Evolutionary conservation across 2,329 filamentous ascomycete species (phyloP).

Genomic region (Gliomastix tumulicola): DNA sequence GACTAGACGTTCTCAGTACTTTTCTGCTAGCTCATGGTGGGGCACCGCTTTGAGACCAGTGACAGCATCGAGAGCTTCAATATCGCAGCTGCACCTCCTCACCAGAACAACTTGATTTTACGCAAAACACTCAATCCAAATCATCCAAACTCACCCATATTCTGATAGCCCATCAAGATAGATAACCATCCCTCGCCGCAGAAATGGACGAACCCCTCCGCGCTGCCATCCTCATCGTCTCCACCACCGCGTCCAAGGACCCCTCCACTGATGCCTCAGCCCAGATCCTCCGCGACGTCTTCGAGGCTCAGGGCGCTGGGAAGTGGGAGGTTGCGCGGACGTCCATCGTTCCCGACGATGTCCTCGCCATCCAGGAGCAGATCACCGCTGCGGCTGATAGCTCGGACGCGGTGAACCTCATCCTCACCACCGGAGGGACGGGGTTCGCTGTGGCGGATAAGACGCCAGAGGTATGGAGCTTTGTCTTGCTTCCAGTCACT

Average conservation of each 20-base stretch:
- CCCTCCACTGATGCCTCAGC: conserved; percentile 72
- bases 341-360: conserved; percentile 74
- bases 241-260: conserved; percentile 79
- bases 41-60: too few species aligned
- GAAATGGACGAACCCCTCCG: conserved; percentile 43
- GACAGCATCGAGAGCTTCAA: too few species aligned
- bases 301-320: conserved; percentile 57
- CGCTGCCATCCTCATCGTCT: conserved; percentile 78
- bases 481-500: too few species aligned
- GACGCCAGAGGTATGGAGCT: conserved; percentile 69
- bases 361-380: conserved; percentile 65
- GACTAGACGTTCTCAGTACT: too few species aligned
- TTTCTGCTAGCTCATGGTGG: too few species aligned
- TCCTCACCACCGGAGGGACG: conserved; percentile 87
- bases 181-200: too few species aligned
- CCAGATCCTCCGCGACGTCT: conserved; percentile 58
- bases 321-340: conserved; percentile 66
- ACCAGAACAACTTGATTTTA: too few species aligned
- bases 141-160: too few species aligned
- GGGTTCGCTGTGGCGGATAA: conserved; percentile 81
- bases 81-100: too few species aligned
- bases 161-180: too few species aligned
- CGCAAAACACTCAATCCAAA: too few species aligned
- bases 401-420: conserved; percentile 58
- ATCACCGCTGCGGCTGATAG: conserved; percentile 70